Base-by-base conservation (phyloP, 257 asterid species). In the Capsicum rhomboideum region DNA sequence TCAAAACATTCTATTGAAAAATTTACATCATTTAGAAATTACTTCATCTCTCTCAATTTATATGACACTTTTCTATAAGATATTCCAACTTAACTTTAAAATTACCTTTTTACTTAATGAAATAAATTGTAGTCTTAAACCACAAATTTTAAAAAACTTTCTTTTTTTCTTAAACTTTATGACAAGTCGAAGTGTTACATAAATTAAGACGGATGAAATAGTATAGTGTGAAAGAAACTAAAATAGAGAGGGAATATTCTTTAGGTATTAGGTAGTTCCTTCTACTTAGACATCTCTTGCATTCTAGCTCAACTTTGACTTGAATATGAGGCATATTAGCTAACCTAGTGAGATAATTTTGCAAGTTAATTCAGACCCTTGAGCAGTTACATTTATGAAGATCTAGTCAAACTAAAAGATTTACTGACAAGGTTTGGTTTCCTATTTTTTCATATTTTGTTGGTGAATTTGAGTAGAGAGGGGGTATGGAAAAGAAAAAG, bases 381-480 rank as follows among this genome's bases (percentile, higher is more conserved):
- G 66, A 61, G 78, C n/a, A 42, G 6, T 82, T 75, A 55, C 63
- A 86, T 55, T 79, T 68, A 53, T 44, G 31, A 34, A 18, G 54
- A 79, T 64, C 58, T 74, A 64, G 81, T 55, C 79, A 59, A 53
- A 68, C n/a, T 44, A 75, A 11, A 34, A 49, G 28, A 28, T 56
- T 59, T 17, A 21, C 59, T 82, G 72, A 20, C 46, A 20, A 79
- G 10, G n/a, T 78, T 44, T 44, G 46, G 50, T n/a, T 31, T 81
- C 7, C 42, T 17, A 21, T 12, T 28, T 72, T 81, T 44, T 21
- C 40, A 61, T 54, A 16, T 20, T 26, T 78, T 78, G 6, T 66
- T 75, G 59, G 72, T 80, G 80, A 68, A 11, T 46, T 66, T 23
- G 34, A 67, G 83, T 79, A 86, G 78, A 78, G 82, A 66, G 13